A percentile compares a stretch with the other conserved stretches of the same genome.
phyloP scores from a whole-genome alignment of 768 basidiomycete genomes.

The Leccinellum rugosiceps region DNA sequence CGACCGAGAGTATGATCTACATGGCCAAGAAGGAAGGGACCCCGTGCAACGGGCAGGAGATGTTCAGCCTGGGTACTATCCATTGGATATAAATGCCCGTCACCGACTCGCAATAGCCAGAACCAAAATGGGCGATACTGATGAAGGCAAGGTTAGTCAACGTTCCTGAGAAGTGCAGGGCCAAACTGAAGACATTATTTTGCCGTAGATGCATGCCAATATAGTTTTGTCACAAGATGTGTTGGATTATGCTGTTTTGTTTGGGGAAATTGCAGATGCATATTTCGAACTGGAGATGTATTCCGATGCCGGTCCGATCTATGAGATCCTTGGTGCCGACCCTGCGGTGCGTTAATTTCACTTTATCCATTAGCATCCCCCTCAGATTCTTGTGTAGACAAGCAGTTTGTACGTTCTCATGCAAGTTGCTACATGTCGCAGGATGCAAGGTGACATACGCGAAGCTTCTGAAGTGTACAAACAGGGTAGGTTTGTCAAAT shows the following conservation, averaged over 20 bases:
- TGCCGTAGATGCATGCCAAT: slow-evolving; percentile 66
- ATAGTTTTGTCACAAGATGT: slow-evolving; percentile 71
- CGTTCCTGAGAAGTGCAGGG: not conserved
- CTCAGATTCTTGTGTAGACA: slow-evolving; percentile 46
- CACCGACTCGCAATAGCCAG: slow-evolving; percentile 82
- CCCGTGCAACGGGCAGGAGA: slow-evolving; percentile 40
- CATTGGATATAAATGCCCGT: slow-evolving; percentile 54
- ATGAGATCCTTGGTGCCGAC: slow-evolving; percentile 72
- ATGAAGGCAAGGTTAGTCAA: slow-evolving; percentile 72
- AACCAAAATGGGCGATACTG: slow-evolving; percentile 72
- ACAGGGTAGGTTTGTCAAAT: slow-evolving; percentile 49
- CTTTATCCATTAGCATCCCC: not conserved
- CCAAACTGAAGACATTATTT: not conserved
- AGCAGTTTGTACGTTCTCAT: slow-evolving; percentile 67
- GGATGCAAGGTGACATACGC: slow-evolving; percentile 68
- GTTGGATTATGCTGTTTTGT: slow-evolving; percentile 72
- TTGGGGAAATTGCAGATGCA: slow-evolving; percentile 82
- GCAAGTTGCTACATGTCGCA: slow-evolving; percentile 80
- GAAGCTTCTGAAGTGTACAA: slow-evolving; percentile 84
- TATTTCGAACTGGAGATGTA: slow-evolving; percentile 69
- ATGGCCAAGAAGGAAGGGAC: slow-evolving; percentile 51
- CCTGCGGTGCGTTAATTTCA: slow-evolving; percentile 51
- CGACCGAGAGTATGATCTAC: slow-evolving; percentile 77
- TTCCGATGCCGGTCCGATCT: slow-evolving; percentile 75
- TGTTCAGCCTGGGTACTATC: slow-evolving; percentile 48